Evolutionary conservation across 2,329 filamentous ascomycete genomes (phyloP).

Genomic region (Davidsoniella virescens): DNA sequence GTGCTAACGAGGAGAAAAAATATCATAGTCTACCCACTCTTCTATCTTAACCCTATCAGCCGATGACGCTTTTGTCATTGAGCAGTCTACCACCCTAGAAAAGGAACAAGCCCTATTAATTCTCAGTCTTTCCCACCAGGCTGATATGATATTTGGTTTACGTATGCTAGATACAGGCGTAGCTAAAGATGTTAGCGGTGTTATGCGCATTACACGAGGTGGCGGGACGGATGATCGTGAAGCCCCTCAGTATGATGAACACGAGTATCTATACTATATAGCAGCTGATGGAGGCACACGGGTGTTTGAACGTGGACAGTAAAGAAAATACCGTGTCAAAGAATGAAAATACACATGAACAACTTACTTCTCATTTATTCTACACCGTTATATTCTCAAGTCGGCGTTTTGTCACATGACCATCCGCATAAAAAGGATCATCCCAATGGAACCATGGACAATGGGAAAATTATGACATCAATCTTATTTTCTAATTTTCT

Average conservation of each 20-base stretch:
- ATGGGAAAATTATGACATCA: too few relatives aligned
- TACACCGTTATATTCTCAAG: too few relatives aligned
- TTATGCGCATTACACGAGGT: constrained; percentile 57
- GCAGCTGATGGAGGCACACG: constrained; percentile 61
- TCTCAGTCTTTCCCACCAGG: constrained; percentile 57
- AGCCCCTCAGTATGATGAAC: constrained; percentile 30
- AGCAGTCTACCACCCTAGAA: constrained; percentile 48
- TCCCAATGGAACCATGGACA: too few relatives aligned
- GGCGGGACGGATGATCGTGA: constrained; percentile 18
- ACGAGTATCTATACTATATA: constrained; percentile 69
- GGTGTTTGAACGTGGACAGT: constrained; percentile 63
- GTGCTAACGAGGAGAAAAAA: constrained; percentile 2
- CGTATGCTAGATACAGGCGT: constrained; percentile 70
- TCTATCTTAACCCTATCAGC: constrained; percentile 54
- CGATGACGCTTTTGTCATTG: constrained; percentile 52
- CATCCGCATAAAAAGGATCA: too few relatives aligned
- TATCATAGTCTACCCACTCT: constrained; percentile 40
- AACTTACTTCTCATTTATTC: too few relatives aligned
- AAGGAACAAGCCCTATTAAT: constrained; percentile 54
- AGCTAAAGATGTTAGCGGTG: constrained; percentile 82
- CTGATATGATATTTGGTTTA: constrained; percentile 53
- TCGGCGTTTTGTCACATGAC: too few relatives aligned
- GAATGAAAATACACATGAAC: neutral
- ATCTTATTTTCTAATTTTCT: too few relatives aligned
- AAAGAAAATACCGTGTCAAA: neutral